phyloP scores from a whole-genome alignment of 2,329 filamentous ascomycete genomes.

The Myriosclerotinia duriaeana region DNA sequence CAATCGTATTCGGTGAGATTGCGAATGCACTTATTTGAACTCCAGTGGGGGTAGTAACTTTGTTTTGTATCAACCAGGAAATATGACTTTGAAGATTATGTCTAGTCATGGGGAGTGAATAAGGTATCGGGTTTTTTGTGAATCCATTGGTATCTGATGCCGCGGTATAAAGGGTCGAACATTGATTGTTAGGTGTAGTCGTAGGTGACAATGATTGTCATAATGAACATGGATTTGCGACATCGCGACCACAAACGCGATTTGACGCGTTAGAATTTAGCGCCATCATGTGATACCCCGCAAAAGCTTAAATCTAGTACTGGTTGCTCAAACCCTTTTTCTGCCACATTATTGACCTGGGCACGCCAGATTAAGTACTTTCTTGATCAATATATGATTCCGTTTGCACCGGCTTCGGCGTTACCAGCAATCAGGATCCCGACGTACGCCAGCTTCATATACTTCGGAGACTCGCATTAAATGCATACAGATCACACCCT shows the following conservation, averaged over 20 bases:
- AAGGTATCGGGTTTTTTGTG: conserved; percentile 26
- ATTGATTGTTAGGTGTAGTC: background rate
- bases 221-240: background rate
- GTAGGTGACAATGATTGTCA: conserved; percentile 1
- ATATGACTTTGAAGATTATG: conserved; percentile 41
- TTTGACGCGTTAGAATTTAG: conserved; percentile 10
- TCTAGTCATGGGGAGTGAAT: conserved; percentile 40
- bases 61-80: conserved; percentile 39
- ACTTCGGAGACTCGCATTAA: background rate
- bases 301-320: conserved; percentile 3
- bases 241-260: conserved; percentile 8
- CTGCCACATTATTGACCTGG: background rate
- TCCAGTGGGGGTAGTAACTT: conserved; percentile 34
- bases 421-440: background rate
- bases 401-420: background rate
- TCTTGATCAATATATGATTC: background rate
- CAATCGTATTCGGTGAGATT: conserved; percentile 18
- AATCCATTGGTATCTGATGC: conserved; percentile 33
- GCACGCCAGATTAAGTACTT: background rate
- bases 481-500: background rate
- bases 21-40: conserved; percentile 24
- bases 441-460: background rate
- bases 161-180: background rate
- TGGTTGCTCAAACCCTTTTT: background rate
- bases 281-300: conserved; percentile 14